phyloP scores from a whole-genome alignment of 371 early-diverging fungal genomes.

The Ordospora pajunii region DNA sequence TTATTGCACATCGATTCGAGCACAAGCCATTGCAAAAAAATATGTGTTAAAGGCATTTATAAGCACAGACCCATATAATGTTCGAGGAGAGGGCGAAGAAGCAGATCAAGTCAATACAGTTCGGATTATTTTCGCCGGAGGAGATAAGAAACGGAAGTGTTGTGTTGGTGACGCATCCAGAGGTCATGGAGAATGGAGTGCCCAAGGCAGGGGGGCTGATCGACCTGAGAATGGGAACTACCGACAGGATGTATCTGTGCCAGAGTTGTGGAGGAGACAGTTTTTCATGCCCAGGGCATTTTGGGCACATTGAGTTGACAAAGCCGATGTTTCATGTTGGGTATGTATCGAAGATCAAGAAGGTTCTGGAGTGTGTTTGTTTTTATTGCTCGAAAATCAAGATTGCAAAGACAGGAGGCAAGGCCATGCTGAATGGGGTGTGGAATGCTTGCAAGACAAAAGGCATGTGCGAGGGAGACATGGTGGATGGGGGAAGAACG shows the following conservation, averaged over 20 bases:
- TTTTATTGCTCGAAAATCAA: slow-evolving; percentile 90
- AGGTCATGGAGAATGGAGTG: slow-evolving; percentile 79
- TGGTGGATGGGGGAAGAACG: slow-evolving; percentile 61
- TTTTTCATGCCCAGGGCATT: slow-evolving; percentile 94
- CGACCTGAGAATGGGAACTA: slow-evolving; percentile 96
- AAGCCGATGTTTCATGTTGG: slow-evolving; percentile 85
- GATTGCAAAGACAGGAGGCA: slow-evolving; percentile 67
- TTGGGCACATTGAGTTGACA: slow-evolving; percentile 94
- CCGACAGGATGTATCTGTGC: slow-evolving; percentile 91
- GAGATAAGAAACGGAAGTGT: slow-evolving; percentile 78
- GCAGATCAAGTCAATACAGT: slow-evolving; percentile 67
- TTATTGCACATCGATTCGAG: no score
- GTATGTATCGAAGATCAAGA: slow-evolving; percentile 69
- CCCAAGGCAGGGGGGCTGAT: slow-evolving; percentile 79
- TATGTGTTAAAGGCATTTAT: not conserved
- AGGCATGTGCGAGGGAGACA: slow-evolving; percentile 74
- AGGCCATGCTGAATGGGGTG: slow-evolving; percentile 65
- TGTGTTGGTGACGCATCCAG: slow-evolving; percentile 81
- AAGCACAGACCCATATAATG: slow-evolving; percentile 25
- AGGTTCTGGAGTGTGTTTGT: slow-evolving; percentile 95
- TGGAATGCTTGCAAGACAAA: slow-evolving; percentile 79
- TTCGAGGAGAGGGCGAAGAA: slow-evolving; percentile 35
- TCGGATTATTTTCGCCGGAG: slow-evolving; percentile 66
- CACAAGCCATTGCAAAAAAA: not conserved
- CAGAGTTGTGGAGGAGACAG: slow-evolving; percentile 87